Evolutionary conservation across 1,139 yeast species (phyloP).

Genomic region (Suhomyces chickasaworum): DNA sequence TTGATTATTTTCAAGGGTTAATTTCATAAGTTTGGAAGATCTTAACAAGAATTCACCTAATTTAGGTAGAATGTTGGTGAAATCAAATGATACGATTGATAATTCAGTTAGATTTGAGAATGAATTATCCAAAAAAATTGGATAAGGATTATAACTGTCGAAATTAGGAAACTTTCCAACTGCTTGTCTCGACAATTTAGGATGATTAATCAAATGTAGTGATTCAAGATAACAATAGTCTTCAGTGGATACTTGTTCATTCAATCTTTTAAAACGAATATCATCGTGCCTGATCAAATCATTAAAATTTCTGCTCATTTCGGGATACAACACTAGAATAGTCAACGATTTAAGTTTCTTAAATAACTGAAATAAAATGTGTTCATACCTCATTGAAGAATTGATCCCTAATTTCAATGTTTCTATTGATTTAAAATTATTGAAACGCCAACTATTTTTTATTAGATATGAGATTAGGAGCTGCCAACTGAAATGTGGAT

Average conservation of each 20-base stretch:
- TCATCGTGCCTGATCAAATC: conserved; percentile 26
- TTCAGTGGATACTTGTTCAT: not conserved
- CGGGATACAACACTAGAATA: conserved; percentile 18
- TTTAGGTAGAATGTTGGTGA: conserved; percentile 28
- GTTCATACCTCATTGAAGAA: conserved; percentile 27
- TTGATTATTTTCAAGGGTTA: conserved; percentile 40
- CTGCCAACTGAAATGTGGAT: conserved; percentile 29
- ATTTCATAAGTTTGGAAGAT: conserved; percentile 21
- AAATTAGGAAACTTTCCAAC: conserved; percentile 15
- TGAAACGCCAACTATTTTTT: conserved; percentile 31
- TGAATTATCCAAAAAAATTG: conserved; percentile 23
- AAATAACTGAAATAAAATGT: conserved; percentile 30
- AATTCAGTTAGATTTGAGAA: conserved; percentile 32
- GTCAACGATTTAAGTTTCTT: conserved; percentile 27
- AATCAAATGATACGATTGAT: conserved; percentile 35
- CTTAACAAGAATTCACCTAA: conserved; percentile 35
- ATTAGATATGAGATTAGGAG: conserved; percentile 27
- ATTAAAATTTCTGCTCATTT: conserved; percentile 20
- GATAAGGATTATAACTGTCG: conserved; percentile 31
- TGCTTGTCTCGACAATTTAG: conserved; percentile 21
- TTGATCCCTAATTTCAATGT: conserved; percentile 31
- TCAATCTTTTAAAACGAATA: conserved; percentile 19
- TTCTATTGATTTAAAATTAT: conserved; percentile 25
- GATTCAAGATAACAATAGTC: conserved; percentile 20
- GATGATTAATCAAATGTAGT: conserved; percentile 32